Percentiles rank a stretch among this genome's conserved stretches.
These are phyloP conservation scores for Talaromyces proteolyticus DNA, from an alignment of 495 filamentous ascomycete genomes.

Conservation along the genomic window DNA sequence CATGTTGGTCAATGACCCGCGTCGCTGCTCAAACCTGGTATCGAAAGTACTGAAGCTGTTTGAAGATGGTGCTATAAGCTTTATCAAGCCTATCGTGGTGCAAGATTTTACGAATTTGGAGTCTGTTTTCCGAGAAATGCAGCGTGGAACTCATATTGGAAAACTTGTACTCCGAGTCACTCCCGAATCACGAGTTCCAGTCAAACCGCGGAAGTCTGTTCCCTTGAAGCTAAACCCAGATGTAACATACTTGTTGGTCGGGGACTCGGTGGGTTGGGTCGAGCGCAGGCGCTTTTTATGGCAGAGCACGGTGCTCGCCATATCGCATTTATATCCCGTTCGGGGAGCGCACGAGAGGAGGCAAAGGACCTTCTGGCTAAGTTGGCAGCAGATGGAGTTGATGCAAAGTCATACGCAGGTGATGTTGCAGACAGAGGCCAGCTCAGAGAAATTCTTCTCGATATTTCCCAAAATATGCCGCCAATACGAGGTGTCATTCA, in stretches of 20 bases:
- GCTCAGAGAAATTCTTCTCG: background rate
- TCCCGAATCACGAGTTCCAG: slow-evolving; percentile 9
- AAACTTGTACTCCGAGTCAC: slow-evolving; percentile 48
- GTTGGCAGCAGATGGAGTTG: background rate
- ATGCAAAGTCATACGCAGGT: too few relatives aligned
- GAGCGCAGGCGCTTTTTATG: slow-evolving; percentile 14
- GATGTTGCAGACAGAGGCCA: background rate
- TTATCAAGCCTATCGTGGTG: too few relatives aligned
- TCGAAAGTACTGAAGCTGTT: too few relatives aligned
- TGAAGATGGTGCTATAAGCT: too few relatives aligned
- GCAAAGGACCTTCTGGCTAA: slow-evolving; percentile 2
- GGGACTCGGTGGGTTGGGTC: slow-evolving; percentile 22
- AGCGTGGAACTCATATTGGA: slow-evolving; percentile 42
- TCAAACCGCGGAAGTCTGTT: slow-evolving; percentile 10
- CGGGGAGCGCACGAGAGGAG: background rate
- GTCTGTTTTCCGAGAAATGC: too few relatives aligned
- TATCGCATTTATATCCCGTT: slow-evolving; percentile 16
- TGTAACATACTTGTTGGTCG: slow-evolving; percentile 20
- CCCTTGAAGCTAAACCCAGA: slow-evolving; percentile 7
- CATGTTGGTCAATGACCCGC: too few relatives aligned
- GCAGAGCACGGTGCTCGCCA: slow-evolving; percentile 14
- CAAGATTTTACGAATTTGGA: too few relatives aligned
- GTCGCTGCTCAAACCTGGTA: too few relatives aligned
- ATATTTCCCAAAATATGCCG: background rate
- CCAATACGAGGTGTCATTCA: slow-evolving; percentile 9